phyloP scores from a whole-genome alignment of 805 yeast genomes.

The Phaffomyces antillensis region DNA sequence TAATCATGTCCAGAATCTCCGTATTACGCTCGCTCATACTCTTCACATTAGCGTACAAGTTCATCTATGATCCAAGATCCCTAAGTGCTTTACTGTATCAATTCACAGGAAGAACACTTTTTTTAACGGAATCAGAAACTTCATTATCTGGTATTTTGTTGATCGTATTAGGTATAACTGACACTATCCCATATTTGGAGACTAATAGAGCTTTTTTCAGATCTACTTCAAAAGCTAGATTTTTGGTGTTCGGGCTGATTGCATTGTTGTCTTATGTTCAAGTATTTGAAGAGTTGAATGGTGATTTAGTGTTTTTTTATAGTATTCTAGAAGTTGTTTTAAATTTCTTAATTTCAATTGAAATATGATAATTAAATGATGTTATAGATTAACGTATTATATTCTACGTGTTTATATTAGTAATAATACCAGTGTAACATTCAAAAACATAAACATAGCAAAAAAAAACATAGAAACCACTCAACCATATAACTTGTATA shows the following conservation, averaged over 20 bases:
- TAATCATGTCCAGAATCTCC: background rate
- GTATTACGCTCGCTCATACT: conserved; percentile 1
- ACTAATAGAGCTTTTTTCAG: conserved; percentile 3
- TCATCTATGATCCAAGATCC: conserved; percentile 1
- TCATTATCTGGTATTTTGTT: conserved; percentile 6
- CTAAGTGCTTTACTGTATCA: background rate
- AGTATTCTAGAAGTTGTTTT: conserved; percentile 5
- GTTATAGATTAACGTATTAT: no score
- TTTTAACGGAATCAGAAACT: conserved; percentile 8
- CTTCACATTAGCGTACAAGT: conserved; percentile 1
- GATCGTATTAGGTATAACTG: conserved; percentile 3
- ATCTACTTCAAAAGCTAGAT: conserved; percentile 6
- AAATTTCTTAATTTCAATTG: conserved; percentile 4
- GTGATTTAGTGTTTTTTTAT: conserved; percentile 6
- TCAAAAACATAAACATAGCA: no score
- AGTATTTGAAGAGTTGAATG: conserved; percentile 4
- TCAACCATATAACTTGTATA: background rate
- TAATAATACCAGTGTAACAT: no score
- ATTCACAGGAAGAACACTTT: conserved; percentile 4
- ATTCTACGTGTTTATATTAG: no score
- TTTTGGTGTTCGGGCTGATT: conserved; percentile 1
- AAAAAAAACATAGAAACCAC: no score
- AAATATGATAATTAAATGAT: background rate
- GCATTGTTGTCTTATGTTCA: conserved; percentile 5
- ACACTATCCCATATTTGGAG: conserved; percentile 5